Evolutionary conservation across 1,284 basidiomycete genomes (phyloP).

Genomic region (Ceratobasidium sp.): DNA sequence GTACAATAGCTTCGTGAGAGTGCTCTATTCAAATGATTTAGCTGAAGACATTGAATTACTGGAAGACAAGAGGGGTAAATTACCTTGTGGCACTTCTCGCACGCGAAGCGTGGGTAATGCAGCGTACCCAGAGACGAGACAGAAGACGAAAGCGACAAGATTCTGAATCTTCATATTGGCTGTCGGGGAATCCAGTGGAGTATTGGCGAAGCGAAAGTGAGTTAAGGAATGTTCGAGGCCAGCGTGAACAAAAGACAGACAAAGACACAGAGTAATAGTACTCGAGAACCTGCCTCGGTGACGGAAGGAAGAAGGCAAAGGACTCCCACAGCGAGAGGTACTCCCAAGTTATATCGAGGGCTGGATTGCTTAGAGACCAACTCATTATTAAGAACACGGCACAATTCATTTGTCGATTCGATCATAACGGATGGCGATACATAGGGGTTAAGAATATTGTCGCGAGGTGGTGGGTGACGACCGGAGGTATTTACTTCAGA

Average conservation of each 20-base stretch:
- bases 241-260: conserved; percentile 52
- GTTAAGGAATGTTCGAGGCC: conserved; percentile 5
- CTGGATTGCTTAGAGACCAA: background rate
- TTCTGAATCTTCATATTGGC: conserved; percentile 9
- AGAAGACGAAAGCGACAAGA: conserved; percentile 54
- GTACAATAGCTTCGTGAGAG: conserved; percentile 71
- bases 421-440: too few species aligned
- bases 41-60: background rate
- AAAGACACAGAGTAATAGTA: conserved; percentile 55
- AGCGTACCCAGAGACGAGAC: conserved; percentile 32
- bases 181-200: conserved; percentile 6
- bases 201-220: conserved; percentile 13
- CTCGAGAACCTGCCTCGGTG: conserved; percentile 71
- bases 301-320: conserved; percentile 54
- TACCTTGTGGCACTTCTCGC: conserved; percentile 77
- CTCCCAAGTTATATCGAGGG: background rate
- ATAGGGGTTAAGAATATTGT: too few species aligned
- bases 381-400: background rate
- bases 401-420: too few species aligned
- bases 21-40: conserved; percentile 62
- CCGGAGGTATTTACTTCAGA: too few species aligned
- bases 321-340: background rate
- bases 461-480: too few species aligned
- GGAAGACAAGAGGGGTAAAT: conserved; percentile 27
- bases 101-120: conserved; percentile 57